Percentiles rank a stretch among this genome's conserved stretches.
phyloP scores from a whole-genome alignment of 306 rosid species.

The Nissolia schottii region DNA sequence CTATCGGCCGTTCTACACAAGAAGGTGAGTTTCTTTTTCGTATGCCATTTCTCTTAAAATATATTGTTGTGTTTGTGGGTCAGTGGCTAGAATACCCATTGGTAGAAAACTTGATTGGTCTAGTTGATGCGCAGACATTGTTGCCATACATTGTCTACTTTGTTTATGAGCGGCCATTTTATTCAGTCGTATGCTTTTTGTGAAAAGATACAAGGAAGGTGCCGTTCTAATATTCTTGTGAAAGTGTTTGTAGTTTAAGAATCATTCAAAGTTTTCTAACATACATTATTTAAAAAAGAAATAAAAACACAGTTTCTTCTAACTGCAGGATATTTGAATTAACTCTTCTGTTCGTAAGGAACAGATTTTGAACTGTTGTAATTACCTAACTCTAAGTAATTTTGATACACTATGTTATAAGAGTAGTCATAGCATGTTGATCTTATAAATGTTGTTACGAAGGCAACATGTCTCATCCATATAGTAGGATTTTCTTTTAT shows the following conservation, averaged over 20 bases:
- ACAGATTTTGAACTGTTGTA: background rate
- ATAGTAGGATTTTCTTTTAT: background rate
- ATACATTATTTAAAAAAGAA: too few relatives aligned
- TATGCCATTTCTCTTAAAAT: constrained; percentile 12
- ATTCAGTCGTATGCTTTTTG: background rate
- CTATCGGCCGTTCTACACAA: constrained; percentile 72
- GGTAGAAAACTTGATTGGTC: background rate
- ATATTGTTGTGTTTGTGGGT: background rate
- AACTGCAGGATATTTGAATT: background rate
- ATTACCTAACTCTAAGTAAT: background rate
- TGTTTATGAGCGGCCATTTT: background rate
- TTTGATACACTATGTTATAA: background rate
- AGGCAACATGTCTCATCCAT: background rate
- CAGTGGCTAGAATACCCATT: background rate
- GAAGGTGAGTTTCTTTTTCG: constrained; percentile 55
- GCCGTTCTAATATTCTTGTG: background rate
- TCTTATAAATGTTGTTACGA: background rate
- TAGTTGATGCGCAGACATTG: background rate
- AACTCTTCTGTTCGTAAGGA: background rate
- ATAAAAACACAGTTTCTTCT: background rate
- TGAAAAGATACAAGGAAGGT: background rate
- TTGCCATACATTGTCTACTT: background rate
- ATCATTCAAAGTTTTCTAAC: too few relatives aligned
- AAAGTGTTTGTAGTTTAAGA: background rate
- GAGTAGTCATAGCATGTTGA: background rate